These are phyloP conservation scores for Bruguiera parviflora DNA, from an alignment of 345 rosid species.

Conservation along the genomic window DNA sequence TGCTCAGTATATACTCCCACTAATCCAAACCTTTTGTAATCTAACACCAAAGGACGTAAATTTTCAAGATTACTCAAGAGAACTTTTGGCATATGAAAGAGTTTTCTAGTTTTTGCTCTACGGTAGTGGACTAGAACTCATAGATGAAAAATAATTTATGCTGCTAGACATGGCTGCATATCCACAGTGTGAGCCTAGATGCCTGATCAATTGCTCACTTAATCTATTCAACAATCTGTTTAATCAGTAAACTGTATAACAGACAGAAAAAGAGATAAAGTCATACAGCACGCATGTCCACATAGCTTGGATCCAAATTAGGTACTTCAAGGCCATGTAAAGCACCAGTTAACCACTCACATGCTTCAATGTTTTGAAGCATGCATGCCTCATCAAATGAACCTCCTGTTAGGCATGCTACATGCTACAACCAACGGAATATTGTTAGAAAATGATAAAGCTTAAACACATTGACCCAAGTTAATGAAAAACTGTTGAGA, in stretches of 20 bases:
- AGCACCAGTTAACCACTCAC: conserved; percentile 95
- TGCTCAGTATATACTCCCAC: neutral
- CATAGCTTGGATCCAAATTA: conserved; percentile 71
- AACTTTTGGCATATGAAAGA: neutral
- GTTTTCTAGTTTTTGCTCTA: neutral
- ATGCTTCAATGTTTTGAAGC: conserved; percentile 93
- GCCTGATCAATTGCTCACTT: neutral
- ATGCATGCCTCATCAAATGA: conserved; percentile 88
- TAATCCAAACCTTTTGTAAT: neutral
- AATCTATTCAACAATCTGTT: conserved; percentile 6
- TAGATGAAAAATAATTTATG: neutral
- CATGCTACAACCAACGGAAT: conserved; percentile 57
- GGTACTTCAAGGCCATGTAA: conserved; percentile 78
- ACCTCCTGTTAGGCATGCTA: conserved; percentile 79
- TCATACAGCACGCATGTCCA: conserved; percentile 89
- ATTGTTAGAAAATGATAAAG: conserved; percentile 20
- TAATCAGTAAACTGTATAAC: neutral
- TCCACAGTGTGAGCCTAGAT: neutral
- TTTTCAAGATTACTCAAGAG: neutral
- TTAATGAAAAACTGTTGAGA: too few species aligned
- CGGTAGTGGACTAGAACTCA: too few species aligned
- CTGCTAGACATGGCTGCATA: neutral
- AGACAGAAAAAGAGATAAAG: conserved; percentile 15
- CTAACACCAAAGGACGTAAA: conserved; percentile 1
- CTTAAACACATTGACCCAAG: neutral